Percentiles rank a stretch among this genome's conserved stretches.
phyloP scores from a whole-genome alignment of 1,139 yeast species.

The Waltiozyma sp. region DNA sequence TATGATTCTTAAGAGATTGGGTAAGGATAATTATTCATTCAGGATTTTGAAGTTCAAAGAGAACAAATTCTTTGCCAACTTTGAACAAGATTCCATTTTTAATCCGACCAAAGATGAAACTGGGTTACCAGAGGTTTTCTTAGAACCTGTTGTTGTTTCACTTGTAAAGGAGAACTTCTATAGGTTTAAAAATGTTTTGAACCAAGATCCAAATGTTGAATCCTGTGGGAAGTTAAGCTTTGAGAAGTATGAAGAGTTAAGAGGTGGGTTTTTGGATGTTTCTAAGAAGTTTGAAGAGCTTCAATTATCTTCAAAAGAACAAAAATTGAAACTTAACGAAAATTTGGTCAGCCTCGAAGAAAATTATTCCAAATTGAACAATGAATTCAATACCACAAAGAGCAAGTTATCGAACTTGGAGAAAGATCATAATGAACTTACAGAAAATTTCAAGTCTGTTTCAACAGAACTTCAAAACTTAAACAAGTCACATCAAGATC shows the following conservation, averaged over 20 bases:
- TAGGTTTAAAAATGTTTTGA: constrained; percentile 60
- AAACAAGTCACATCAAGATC: constrained; percentile 19
- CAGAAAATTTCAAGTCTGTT: constrained; percentile 2
- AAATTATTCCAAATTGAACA: constrained; percentile 1
- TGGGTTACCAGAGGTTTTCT: constrained; percentile 78
- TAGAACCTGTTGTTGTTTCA: constrained; percentile 52
- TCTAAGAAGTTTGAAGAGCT: constrained; percentile 23
- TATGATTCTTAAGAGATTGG: constrained; percentile 57
- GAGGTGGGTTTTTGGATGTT: constrained; percentile 27
- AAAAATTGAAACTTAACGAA: constrained; percentile 2
- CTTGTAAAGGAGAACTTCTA: constrained; percentile 61
- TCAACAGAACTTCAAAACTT: constrained; percentile 9
- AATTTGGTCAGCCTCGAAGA: constrained; percentile 5
- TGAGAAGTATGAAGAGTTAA: constrained; percentile 60
- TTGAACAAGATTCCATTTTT: constrained; percentile 36
- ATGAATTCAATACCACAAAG: constrained; percentile 5
- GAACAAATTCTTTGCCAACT: constrained; percentile 41
- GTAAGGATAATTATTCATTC: constrained; percentile 68
- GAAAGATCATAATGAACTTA: constrained; percentile 3
- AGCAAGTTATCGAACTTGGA: constrained; percentile 7
- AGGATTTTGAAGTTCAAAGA: constrained; percentile 68
- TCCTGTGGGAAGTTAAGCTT: constrained; percentile 59
- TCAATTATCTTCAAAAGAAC: constrained; percentile 20
- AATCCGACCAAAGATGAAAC: constrained; percentile 55
- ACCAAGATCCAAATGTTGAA: constrained; percentile 62